These are phyloP conservation scores for Barnettozyma salicaria DNA, from an alignment of 805 yeast species.

Conservation along the genomic window DNA sequence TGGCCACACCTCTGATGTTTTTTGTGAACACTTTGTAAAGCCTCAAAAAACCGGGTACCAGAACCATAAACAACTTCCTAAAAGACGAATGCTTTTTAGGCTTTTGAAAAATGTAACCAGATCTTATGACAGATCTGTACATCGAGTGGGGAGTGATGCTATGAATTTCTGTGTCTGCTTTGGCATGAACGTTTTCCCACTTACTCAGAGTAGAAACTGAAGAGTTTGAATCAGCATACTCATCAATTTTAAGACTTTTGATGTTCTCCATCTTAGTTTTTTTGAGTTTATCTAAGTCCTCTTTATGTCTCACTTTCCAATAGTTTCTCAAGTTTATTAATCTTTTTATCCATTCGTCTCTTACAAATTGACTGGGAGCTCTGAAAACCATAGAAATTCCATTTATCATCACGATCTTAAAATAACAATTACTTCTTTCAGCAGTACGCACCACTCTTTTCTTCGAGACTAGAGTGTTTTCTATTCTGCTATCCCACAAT, in stretches of 20 bases:
- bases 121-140: constrained; percentile 51
- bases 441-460: constrained; percentile 2
- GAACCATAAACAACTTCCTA: constrained; percentile 49
- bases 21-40: constrained; percentile 49
- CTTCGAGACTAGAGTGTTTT: constrained; percentile 15
- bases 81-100: constrained; percentile 64
- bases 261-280: constrained; percentile 41
- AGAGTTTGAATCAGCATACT: constrained; percentile 49
- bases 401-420: constrained; percentile 44
- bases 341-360: constrained; percentile 64
- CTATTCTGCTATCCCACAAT: constrained; percentile 24
- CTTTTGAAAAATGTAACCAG: constrained; percentile 68
- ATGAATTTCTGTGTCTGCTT: constrained; percentile 47
- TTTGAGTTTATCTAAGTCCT: constrained; percentile 35
- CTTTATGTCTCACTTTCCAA: constrained; percentile 49
- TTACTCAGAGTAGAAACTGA: constrained; percentile 37
- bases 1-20: constrained; percentile 38
- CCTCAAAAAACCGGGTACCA: constrained; percentile 65
- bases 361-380: constrained; percentile 42
- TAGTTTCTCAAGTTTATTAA: constrained; percentile 41
- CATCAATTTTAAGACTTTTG: constrained; percentile 42
- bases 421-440: constrained; percentile 40
- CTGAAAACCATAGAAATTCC: constrained; percentile 45
- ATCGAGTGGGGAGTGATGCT: constrained; percentile 54
- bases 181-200: constrained; percentile 49